Conservation (phyloP, 2,329 filamentous ascomycete genomes). For the Fusarium setosum region DNA sequence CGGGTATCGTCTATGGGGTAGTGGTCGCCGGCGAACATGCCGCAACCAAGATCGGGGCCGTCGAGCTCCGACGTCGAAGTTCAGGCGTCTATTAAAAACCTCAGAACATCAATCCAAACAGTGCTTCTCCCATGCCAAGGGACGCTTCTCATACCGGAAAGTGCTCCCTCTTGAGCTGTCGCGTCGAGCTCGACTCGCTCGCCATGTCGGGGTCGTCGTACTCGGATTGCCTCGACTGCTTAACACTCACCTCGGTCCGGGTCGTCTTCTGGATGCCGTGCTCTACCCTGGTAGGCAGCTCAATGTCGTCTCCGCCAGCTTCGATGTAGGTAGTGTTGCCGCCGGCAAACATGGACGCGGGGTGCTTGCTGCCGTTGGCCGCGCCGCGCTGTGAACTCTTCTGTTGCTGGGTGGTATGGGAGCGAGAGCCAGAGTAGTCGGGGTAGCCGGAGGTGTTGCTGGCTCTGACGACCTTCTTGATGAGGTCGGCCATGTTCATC, state of each 20-base stretch:
- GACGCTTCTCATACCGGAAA: conserved; percentile 27
- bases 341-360: conserved; percentile 34
- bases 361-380: conserved; percentile 10
- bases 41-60: background rate
- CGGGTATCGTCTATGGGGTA: background rate
- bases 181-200: conserved; percentile 38
- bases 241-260: conserved; percentile 38
- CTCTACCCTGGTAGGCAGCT: conserved; percentile 21
- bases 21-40: background rate
- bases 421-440: conserved; percentile 39
- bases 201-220: conserved; percentile 34
- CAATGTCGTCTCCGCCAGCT: conserved; percentile 36
- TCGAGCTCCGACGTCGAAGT: background rate
- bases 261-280: conserved; percentile 42
- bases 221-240: conserved; percentile 27
- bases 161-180: conserved; percentile 35
- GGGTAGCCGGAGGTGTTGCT: conserved; percentile 33
- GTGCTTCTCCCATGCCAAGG: background rate
- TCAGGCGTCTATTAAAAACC: background rate
- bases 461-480: conserved; percentile 51
- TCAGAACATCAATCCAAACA: background rate
- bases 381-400: conserved; percentile 25
- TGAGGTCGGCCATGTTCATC: conserved; percentile 64
- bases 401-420: conserved; percentile 15
- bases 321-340: conserved; percentile 40